These are phyloP conservation scores for Malus hybrid DNA, from an alignment of 331 rosid genomes.

Conservation along the genomic window DNA sequence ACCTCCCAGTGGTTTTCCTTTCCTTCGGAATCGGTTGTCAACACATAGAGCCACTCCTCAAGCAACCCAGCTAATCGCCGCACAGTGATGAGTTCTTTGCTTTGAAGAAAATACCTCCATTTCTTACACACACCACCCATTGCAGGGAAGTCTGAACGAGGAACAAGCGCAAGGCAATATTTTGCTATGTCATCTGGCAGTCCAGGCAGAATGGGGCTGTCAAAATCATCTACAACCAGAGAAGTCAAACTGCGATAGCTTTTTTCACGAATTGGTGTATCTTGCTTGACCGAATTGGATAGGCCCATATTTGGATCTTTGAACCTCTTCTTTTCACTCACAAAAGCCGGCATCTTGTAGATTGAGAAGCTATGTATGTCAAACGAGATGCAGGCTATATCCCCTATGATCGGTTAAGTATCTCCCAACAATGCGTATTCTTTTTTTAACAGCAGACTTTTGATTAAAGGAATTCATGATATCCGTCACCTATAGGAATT, in stretches of 20 bases:
- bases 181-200: constrained; percentile 90
- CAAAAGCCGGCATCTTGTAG: constrained; percentile 47
- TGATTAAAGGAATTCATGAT: constrained; percentile 55
- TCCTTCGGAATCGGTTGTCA: constrained; percentile 48
- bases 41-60: constrained; percentile 89
- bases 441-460: constrained; percentile 4
- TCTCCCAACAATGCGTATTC: constrained; percentile 15
- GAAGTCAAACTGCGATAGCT: constrained; percentile 28
- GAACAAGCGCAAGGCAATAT: constrained; percentile 87
- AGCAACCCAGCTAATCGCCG: constrained; percentile 67
- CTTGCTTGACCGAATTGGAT: constrained; percentile 32
- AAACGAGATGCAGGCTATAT: constrained; percentile 24
- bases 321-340: constrained; percentile 56
- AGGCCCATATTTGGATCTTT: constrained; percentile 51
- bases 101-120: constrained; percentile 78
- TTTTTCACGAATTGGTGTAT: constrained; percentile 31
- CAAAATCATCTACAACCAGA: constrained; percentile 25
- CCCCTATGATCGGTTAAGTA: constrained; percentile 9
- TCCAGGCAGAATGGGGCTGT: constrained; percentile 58
- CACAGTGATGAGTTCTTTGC: constrained; percentile 67
- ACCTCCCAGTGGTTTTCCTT: constrained; percentile 91
- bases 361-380: constrained; percentile 23
- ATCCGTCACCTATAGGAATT: constrained; percentile 79
- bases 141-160: constrained; percentile 55
- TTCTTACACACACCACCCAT: constrained; percentile 74